Evolutionary conservation across 192 early-diverging fungal genomes (phyloP), one percentile per base, ranked within the genome.

Genomic region (Cladochytrium replicatum): DNA sequence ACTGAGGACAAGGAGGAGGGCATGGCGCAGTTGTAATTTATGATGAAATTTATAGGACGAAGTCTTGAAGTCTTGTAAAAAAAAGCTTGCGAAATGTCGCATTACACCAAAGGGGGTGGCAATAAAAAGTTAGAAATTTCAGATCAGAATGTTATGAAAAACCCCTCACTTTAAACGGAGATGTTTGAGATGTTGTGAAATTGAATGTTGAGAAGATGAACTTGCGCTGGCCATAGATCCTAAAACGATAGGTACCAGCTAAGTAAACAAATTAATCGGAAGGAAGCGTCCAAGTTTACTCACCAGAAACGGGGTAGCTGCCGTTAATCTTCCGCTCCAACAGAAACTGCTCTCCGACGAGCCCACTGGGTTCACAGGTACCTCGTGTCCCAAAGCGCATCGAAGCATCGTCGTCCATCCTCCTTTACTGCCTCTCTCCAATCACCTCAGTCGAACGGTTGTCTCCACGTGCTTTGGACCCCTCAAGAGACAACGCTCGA

Each of bases 311-410:
- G 3, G 37, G 21, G 6, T 46, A 43, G 3, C 61, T 66, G 29
- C 42, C 43, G 7, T 55, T 55, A 17, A 71, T 43, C 3, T 34
- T 47, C 69, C 69, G 69, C n/a, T 43, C 42, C 3, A 69, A 11
- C 29, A 32, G 42, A 65, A 70, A 15, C 44, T 34, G 38, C 57
- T 60, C 19, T 57, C 65, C 4, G 66, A 37, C n/a, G 55, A 44
- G 1, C 67, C 71, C 19, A 46, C 17, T 66, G 37, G 5, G 28
- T 50, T 66, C 71, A 73, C 21, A 26, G 6, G 27, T 48, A 69
- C 31, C 55, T 69, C 9, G 65, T 73, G 55, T 73, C 71, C 66
- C 66, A 69, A n/a, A n/a, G n/a, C n/a, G n/a, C n/a, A n/a, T n/a
- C n/a, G n/a, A n/a, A n/a, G n/a, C n/a, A n/a, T n/a, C n/a, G n/a